Conservation (phyloP, 1,284 basidiomycete genomes). For the Porogramme epimiltina region DNA sequence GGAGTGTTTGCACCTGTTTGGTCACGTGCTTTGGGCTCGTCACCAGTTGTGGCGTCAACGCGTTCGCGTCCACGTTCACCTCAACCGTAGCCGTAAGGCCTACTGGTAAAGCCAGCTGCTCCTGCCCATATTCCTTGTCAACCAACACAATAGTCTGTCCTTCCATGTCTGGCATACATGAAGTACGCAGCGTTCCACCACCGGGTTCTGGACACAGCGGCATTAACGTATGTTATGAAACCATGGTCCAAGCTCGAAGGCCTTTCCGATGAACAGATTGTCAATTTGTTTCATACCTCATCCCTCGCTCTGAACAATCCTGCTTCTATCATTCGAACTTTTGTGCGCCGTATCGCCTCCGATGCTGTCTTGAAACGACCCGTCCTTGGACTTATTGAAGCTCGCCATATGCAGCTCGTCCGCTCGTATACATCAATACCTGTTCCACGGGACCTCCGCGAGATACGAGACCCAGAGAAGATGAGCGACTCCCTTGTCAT, state of each 20-base stretch:
- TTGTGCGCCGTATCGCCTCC: background rate
- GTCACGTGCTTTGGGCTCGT: no score
- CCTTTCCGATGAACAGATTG: background rate
- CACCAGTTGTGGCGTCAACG: no score
- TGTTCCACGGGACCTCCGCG: background rate
- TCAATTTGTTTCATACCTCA: background rate
- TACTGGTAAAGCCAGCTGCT: no score
- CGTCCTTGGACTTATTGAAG: background rate
- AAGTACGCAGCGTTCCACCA: no score
- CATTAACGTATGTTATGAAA: no score
- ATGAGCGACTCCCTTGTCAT: conserved; percentile 18
- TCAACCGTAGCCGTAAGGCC: no score
- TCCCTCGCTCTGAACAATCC: background rate
- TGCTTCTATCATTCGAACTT: background rate
- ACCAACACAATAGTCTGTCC: no score
- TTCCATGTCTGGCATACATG: no score
- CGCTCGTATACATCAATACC: background rate
- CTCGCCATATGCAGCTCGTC: background rate
- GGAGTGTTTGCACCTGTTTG: no score
- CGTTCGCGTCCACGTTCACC: no score
- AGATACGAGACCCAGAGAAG: background rate
- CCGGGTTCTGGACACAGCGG: no score
- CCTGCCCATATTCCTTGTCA: no score
- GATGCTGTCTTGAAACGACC: conserved; percentile 1
- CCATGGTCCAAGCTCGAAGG: background rate